Percentiles rank a stretch among this genome's conserved stretches.
These are phyloP conservation scores for Chrysoporthe cubensis DNA, from an alignment of 2,329 filamentous ascomycete species.

Conservation along the genomic window DNA sequence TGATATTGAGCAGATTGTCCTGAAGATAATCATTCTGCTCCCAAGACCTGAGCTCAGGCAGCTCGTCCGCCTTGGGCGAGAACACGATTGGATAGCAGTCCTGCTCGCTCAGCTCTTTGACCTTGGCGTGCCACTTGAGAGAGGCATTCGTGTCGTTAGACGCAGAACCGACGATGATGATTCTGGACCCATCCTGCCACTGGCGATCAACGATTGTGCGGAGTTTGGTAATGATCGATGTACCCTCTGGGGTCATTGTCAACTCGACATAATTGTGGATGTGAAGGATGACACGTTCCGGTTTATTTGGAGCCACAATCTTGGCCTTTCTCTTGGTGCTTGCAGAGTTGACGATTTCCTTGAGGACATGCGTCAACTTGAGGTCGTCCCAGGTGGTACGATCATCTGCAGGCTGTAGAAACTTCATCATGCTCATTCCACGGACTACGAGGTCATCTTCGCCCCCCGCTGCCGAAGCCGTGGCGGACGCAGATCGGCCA, in stretches of 20 bases:
- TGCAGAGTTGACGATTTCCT: conserved; percentile 57
- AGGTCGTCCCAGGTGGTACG: conserved; percentile 60
- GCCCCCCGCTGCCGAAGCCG: conserved; percentile 44
- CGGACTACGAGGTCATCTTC: conserved; percentile 33
- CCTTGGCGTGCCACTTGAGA: conserved; percentile 34
- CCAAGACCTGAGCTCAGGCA: conserved; percentile 28
- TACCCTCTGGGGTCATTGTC: conserved; percentile 68
- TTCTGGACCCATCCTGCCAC: conserved; percentile 70
- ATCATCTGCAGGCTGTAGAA: conserved; percentile 40
- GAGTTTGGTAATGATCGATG: conserved; percentile 70
- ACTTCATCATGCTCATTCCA: conserved; percentile 35
- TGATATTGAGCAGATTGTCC: conserved; percentile 53
- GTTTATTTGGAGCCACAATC: conserved; percentile 24
- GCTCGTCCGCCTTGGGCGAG: conserved; percentile 14
- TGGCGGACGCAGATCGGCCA: conserved; percentile 48
- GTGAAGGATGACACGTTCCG: conserved; percentile 66
- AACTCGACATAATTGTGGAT: conserved; percentile 83
- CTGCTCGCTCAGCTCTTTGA: conserved; percentile 39
- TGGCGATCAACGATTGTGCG: conserved; percentile 72
- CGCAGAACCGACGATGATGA: conserved; percentile 78
- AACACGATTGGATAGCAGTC: conserved; percentile 34
- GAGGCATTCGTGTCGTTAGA: conserved; percentile 58
- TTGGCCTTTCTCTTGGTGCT: conserved; percentile 40
- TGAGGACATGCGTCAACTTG: conserved; percentile 62
- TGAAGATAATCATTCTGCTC: conserved; percentile 43